Conservation (phyloP, 1,139 yeast species). For the Saccharomyces hybrid region DNA sequence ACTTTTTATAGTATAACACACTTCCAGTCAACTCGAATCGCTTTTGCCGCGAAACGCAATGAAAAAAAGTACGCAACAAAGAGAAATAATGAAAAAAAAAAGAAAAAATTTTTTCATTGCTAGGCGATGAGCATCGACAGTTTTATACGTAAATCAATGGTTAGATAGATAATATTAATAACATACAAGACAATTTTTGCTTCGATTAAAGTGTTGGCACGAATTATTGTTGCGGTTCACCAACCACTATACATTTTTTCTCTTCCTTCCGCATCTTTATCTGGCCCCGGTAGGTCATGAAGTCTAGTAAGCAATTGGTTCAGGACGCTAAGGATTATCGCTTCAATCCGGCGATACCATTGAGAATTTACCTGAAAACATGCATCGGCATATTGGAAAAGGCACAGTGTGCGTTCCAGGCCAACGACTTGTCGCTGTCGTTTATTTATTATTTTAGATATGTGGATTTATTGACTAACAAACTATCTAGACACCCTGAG, state of each 20-base stretch:
- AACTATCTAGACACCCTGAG: conserved; percentile 26
- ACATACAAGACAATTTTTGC: background rate
- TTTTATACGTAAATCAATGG: background rate
- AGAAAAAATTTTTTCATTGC: background rate
- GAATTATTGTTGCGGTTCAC: background rate
- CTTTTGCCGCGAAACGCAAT: background rate
- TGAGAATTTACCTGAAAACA: conserved; percentile 25
- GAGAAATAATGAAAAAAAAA: background rate
- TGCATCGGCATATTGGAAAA: conserved; percentile 27
- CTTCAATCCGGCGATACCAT: conserved; percentile 25
- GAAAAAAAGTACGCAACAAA: background rate
- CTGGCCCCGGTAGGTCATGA: conserved; percentile 12
- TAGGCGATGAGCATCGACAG: background rate
- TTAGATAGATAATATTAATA: background rate
- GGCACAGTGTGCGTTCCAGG: conserved; percentile 25
- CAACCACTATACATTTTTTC: background rate
- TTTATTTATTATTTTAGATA: conserved; percentile 27
- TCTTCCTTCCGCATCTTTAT: background rate
- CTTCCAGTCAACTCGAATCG: background rate
- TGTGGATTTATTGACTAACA: conserved; percentile 27
- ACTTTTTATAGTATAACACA: background rate
- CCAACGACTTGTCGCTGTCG: conserved; percentile 18
- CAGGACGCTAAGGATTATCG: conserved; percentile 26
- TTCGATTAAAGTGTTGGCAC: background rate
- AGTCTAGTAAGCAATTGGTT: conserved; percentile 19